A percentile compares a stretch with the other conserved stretches of the same genome.
Evolutionary conservation across 2,329 filamentous ascomycete genomes (phyloP).

Genomic region (Fusarium bulbicola): DNA sequence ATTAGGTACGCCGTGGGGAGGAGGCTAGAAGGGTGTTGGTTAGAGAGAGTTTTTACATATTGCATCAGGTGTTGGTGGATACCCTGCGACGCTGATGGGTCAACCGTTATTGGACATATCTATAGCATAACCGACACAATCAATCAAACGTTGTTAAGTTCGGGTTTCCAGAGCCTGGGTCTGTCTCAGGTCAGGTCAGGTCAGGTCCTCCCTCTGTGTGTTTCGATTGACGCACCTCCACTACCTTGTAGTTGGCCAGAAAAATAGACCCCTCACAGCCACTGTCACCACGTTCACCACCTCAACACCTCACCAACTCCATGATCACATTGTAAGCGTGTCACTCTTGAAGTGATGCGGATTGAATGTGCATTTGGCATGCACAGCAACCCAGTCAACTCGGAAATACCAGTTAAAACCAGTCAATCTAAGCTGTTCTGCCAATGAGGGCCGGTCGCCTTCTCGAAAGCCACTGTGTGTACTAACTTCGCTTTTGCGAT

Average conservation of each 20-base stretch:
- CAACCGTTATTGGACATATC: slow-evolving; percentile 15
- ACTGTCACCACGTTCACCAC: not conserved
- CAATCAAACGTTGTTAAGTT: slow-evolving; percentile 16
- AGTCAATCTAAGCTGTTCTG: not conserved
- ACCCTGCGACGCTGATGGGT: slow-evolving; percentile 21
- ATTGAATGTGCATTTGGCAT: not conserved
- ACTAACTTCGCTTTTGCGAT: slow-evolving; percentile 18
- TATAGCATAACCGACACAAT: slow-evolving; percentile 10
- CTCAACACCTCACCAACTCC: not conserved
- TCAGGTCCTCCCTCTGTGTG: not conserved
- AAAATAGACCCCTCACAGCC: slow-evolving; percentile 20
- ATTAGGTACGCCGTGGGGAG: not conserved
- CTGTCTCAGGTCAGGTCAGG: not conserved
- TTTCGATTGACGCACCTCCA: slow-evolving; percentile 16
- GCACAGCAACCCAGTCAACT: not conserved
- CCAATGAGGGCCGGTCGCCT: not conserved
- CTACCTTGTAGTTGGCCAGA: slow-evolving; percentile 5
- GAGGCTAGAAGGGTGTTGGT: not conserved
- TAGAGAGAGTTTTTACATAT: slow-evolving; percentile 19
- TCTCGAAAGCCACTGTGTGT: slow-evolving; percentile 7
- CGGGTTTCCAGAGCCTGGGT: not conserved
- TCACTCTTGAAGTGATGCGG: not conserved
- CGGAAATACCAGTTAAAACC: not conserved
- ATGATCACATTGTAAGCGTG: not conserved
- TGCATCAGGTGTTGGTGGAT: slow-evolving; percentile 34